phyloP scores from a whole-genome alignment of 805 yeast species.

The Hagleromyces aurorensis region DNA sequence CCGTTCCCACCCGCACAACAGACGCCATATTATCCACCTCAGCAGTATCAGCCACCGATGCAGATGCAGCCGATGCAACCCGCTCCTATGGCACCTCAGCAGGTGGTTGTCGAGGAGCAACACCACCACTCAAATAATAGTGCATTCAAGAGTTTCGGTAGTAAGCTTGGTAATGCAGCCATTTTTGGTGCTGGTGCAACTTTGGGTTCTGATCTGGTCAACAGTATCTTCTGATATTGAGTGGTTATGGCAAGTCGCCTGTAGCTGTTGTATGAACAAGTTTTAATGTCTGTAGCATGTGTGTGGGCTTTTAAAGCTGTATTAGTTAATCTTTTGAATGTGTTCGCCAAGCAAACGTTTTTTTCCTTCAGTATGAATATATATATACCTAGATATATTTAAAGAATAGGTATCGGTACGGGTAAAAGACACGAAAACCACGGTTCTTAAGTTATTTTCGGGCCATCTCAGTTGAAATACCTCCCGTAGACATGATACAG shows the following conservation, averaged over 20 bases:
- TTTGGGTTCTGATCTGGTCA: constrained; percentile 74
- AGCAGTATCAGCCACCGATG: constrained; percentile 28
- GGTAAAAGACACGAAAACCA: no score
- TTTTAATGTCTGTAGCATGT: no score
- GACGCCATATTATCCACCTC: constrained; percentile 28
- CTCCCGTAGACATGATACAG: constrained; percentile 54
- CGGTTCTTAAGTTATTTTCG: no score
- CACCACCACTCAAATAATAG: constrained; percentile 27
- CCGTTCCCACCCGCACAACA: constrained; percentile 48
- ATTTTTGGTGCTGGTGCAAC: constrained; percentile 97
- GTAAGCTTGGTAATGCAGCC: constrained; percentile 85
- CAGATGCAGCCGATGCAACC: constrained; percentile 24
- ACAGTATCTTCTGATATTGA: constrained; percentile 49
- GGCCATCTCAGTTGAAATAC: constrained; percentile 22
- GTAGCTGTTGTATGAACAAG: no score
- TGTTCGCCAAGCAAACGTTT: background rate
- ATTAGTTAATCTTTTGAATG: background rate
- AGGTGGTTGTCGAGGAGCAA: no score
- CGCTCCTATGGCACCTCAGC: constrained; percentile 31
- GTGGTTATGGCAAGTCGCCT: background rate
- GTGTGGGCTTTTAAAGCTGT: no score
- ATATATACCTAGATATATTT: constrained; percentile 1
- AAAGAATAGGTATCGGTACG: constrained; percentile 1
- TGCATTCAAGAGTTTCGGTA: constrained; percentile 55
- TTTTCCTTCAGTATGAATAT: background rate